A percentile compares a stretch with the other conserved stretches of the same genome.
Conservation (phyloP, 768 basidiomycete species). For the Phylloporus sp. region DNA sequence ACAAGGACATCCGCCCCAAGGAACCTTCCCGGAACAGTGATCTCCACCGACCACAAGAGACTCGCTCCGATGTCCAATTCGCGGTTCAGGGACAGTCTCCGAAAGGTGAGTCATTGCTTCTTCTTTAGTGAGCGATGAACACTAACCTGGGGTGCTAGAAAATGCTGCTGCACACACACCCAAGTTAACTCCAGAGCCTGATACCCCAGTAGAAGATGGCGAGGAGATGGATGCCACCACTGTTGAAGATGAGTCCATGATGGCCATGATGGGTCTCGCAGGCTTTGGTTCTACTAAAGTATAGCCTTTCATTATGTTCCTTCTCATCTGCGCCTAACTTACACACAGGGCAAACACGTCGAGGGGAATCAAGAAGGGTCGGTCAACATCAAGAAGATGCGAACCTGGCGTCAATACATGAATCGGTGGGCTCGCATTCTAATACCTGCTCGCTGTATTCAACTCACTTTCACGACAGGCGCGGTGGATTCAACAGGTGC, state of each 20-base stretch:
- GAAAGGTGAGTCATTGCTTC: slow-evolving; percentile 10
- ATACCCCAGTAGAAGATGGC: slow-evolving; percentile 43
- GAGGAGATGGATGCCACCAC: slow-evolving; percentile 50
- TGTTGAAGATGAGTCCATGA: slow-evolving; percentile 77
- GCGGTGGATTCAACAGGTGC: slow-evolving; percentile 82
- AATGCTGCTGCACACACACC: slow-evolving; percentile 6
- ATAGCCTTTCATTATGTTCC: neutral
- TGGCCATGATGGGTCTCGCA: slow-evolving; percentile 82
- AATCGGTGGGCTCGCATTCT: slow-evolving; percentile 56
- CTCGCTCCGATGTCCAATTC: slow-evolving; percentile 12
- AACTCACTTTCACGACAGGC: slow-evolving; percentile 37
- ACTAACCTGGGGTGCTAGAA: slow-evolving; percentile 4
- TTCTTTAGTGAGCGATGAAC: neutral
- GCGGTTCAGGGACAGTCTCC: slow-evolving; percentile 9
- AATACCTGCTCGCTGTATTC: slow-evolving; percentile 5
- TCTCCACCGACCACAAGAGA: slow-evolving; percentile 17
- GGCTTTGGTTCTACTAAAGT: slow-evolving; percentile 93
- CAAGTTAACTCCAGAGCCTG: slow-evolving; percentile 39
- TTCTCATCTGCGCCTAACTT: neutral
- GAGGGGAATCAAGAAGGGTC: slow-evolving; percentile 76
- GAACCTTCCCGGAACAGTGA: slow-evolving; percentile 22
- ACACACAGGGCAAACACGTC: slow-evolving; percentile 66
- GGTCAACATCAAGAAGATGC: slow-evolving; percentile 67
- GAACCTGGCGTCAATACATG: slow-evolving; percentile 99
- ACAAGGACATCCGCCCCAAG: slow-evolving; percentile 26